Evolutionary conservation across 192 early-diverging fungal species (phyloP).

Genomic region (Coemansia sp.): DNA sequence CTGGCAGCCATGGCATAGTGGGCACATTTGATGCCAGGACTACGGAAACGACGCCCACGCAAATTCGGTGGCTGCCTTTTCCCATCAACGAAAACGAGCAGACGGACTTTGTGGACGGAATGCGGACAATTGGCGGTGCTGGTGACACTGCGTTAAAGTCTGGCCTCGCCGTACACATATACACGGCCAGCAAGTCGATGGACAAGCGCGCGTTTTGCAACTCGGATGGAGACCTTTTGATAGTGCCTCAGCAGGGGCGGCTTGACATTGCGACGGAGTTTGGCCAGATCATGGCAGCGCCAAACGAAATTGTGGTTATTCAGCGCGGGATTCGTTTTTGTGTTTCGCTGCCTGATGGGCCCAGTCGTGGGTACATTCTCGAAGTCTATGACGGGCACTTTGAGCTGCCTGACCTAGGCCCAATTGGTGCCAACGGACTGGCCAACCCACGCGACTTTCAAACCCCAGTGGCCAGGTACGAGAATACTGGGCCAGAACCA

Average conservation of each 20-base stretch:
- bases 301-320: slow-evolving; percentile 91
- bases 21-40: slow-evolving; percentile 57
- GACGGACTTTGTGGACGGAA: slow-evolving; percentile 78
- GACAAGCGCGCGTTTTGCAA: slow-evolving; percentile 73
- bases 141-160: slow-evolving; percentile 72
- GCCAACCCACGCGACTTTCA: slow-evolving; percentile 94
- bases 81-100: slow-evolving; percentile 45
- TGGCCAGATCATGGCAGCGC: slow-evolving; percentile 72
- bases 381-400: slow-evolving; percentile 88
- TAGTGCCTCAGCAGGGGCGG: slow-evolving; percentile 88
- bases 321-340: slow-evolving; percentile 87
- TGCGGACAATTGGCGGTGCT: slow-evolving; percentile 79
- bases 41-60: slow-evolving; percentile 72
- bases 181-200: slow-evolving; percentile 76
- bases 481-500: slow-evolving; percentile 34
- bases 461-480: slow-evolving; percentile 77
- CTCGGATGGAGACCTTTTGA: slow-evolving; percentile 89
- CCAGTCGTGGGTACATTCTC: slow-evolving; percentile 83
- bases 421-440: slow-evolving; percentile 93
- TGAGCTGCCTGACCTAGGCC: slow-evolving; percentile 92
- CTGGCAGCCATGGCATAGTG: slow-evolving; percentile 42
- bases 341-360: slow-evolving; percentile 73
- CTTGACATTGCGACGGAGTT: slow-evolving; percentile 89
- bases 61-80: slow-evolving; percentile 93
- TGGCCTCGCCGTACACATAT: slow-evolving; percentile 85